Base-by-base conservation (phyloP, 139 green algal genomes). In the Trebouxia sp. region DNA sequence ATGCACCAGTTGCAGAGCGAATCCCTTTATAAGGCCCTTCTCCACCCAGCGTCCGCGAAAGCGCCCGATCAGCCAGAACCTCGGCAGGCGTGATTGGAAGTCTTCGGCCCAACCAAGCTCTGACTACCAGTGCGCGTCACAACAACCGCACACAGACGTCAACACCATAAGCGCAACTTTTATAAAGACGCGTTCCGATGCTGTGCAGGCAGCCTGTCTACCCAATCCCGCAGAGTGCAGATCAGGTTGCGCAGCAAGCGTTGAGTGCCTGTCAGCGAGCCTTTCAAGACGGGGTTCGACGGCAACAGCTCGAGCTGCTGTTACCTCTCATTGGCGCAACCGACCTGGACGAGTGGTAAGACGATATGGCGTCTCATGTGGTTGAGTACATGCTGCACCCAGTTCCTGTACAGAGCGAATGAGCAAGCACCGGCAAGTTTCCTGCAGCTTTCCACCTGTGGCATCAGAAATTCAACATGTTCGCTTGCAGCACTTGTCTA, bases 321-420 rank as follows among this genome's bases (percentile, higher is more conserved):
- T 89, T 98, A 35, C 94, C 94, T 11, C 82, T 98, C 11, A 98
- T 97, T 78, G 94, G 94, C 5, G 94, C 94, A 10, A 97, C 94
- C 3, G 94, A 98, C 82, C 76, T 98, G 4, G 94, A 98, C 74
- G 94, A 98, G 85, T 97, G 93, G 93, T 92, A 65, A 53, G 76
- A 42, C 0, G 11, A 12, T 50, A n/a, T n/a, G n/a, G n/a, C n/a
- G n/a, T n/a, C n/a, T n/a, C 48, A 14, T 58, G 15, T 58, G 14
- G 48, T 58, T n/a, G 48, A 58, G 48, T 17, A 58, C 15, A 17
- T 58, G 48, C 48, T 58, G 14, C 14, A 17, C 14, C 48, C 17
- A 17, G 14, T 58, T 58, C 48, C 14, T n/a, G 48, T 14, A 58
- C 17, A 58, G 48, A n/a, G 15, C 48, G 17, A 58, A 17, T 17